A percentile compares a stretch with the other conserved stretches of the same genome.
These are phyloP conservation scores for Somion occarium DNA, from an alignment of 1,284 basidiomycete species.

Conservation along the genomic window DNA sequence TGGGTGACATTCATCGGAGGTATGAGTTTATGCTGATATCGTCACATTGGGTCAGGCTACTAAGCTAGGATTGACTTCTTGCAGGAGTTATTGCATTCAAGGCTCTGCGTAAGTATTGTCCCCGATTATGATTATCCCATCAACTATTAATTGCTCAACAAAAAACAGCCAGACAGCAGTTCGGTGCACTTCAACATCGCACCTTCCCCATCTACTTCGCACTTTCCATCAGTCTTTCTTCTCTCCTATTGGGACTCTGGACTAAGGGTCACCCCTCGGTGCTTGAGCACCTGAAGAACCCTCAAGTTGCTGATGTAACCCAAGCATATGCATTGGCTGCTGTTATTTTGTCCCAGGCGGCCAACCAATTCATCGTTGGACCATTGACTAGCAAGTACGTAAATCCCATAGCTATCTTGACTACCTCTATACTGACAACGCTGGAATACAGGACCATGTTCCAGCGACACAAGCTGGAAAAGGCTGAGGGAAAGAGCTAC, in stretches of 20 bases:
- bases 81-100: conserved; percentile 56
- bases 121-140: background rate
- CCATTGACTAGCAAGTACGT: conserved; percentile 61
- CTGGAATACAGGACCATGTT: conserved; percentile 58
- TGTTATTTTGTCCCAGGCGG: conserved; percentile 45
- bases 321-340: conserved; percentile 63
- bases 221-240: conserved; percentile 51
- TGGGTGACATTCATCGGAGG: conserved; percentile 70
- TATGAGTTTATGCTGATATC: conserved; percentile 19
- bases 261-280: conserved; percentile 61
- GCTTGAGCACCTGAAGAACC: conserved; percentile 41
- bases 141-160: conserved; percentile 1
- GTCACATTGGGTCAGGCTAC: background rate
- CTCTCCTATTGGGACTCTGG: conserved; percentile 58
- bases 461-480: conserved; percentile 67
- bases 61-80: background rate
- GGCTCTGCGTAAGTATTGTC: conserved; percentile 43
- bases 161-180: conserved; percentile 57
- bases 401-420: background rate
- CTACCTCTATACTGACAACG: background rate
- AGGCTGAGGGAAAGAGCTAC: conserved; percentile 66
- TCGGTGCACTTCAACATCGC: conserved; percentile 71
- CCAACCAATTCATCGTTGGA: conserved; percentile 58
- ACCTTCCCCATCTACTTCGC: conserved; percentile 76
- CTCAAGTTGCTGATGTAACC: conserved; percentile 55